These are phyloP conservation scores for Fusarium continuum DNA, from an alignment of 2,329 filamentous ascomycete genomes.

Conservation along the genomic window DNA sequence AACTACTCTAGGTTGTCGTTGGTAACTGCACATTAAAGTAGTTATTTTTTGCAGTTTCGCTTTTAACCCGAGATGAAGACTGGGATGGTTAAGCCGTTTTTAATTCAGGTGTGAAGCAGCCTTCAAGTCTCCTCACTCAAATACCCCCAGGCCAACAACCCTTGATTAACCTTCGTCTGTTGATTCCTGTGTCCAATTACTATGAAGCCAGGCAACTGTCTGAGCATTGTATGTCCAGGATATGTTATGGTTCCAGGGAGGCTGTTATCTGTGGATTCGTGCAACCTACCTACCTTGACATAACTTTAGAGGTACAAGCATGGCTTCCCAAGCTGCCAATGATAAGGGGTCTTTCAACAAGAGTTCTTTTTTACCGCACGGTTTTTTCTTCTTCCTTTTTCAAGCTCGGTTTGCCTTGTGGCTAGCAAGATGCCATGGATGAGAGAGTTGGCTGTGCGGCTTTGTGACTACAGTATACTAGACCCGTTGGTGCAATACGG, in stretches of 20 bases:
- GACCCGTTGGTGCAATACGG: neutral
- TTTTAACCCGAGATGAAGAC: neutral
- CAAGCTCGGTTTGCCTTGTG: neutral
- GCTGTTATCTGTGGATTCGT: neutral
- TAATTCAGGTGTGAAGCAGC: neutral
- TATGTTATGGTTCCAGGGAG: neutral
- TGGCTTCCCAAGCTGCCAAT: conserved; percentile 1
- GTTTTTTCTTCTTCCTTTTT: neutral
- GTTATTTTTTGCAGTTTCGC: too few species aligned
- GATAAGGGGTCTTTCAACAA: neutral
- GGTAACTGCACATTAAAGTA: too few species aligned
- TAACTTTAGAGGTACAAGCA: neutral
- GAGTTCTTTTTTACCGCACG: neutral
- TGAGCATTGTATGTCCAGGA: too few species aligned
- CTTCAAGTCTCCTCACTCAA: neutral
- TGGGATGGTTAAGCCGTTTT: neutral
- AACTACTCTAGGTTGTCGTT: neutral
- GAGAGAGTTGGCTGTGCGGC: neutral
- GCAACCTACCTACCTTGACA: neutral
- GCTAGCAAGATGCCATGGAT: conserved; percentile 3
- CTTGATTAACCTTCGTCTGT: neutral
- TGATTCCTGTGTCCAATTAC: neutral
- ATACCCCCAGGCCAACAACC: neutral
- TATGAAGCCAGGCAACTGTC: neutral
- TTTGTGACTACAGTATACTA: neutral